Evolutionary conservation across 257 asterid genomes (phyloP), one percentile per base, ranked within the genome.

Genomic region (Cinchona pubescens): DNA sequence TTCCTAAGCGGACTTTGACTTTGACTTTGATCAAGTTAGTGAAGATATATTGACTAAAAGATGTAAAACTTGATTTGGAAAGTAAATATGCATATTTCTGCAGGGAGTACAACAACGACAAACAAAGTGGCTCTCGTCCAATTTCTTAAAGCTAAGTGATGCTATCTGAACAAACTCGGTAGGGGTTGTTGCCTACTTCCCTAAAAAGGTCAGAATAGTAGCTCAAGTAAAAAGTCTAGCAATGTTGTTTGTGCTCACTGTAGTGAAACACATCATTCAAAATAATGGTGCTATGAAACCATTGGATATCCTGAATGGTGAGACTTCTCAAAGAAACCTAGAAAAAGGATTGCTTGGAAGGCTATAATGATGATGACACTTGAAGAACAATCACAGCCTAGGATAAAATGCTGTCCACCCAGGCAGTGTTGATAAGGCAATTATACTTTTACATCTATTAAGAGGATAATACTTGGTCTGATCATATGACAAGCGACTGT

Each of bases 1-100:
- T 70, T 70, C 59, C 27, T 23, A 1, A 59, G 32, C 46, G 14
- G 37, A 32, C 29, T 62, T 74, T n/a, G 71, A 74, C 29, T 25
- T 30, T 18, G 5, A 63, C 5, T 61, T 73, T 61, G 59, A 74
- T 25, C 49, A 74, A 0, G 62, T 63, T 62, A 1, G n/a, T 23
- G 27, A 42, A 30, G 65, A 48, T 18, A 63, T 63, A 18, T 63
- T 48, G 19, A 5, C 5, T n/a, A 14, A 74, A 74, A 1, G 53
- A 74, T 30, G 53, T 34, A 63, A 62, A 63, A 55, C 49, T 35
- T 46, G 37, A 74, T n/a, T 42, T 65, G 34, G 55, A 65, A 49
- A 75, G 78, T 15, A 65, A 56, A 13, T 75, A 65, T 35, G 66
- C 73, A 32, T 51, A 64, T 35, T 45, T 37, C 0, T 9, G 23